phyloP scores from a whole-genome alignment of 73 alveolate species.

The Blepharisma japonicum region DNA sequence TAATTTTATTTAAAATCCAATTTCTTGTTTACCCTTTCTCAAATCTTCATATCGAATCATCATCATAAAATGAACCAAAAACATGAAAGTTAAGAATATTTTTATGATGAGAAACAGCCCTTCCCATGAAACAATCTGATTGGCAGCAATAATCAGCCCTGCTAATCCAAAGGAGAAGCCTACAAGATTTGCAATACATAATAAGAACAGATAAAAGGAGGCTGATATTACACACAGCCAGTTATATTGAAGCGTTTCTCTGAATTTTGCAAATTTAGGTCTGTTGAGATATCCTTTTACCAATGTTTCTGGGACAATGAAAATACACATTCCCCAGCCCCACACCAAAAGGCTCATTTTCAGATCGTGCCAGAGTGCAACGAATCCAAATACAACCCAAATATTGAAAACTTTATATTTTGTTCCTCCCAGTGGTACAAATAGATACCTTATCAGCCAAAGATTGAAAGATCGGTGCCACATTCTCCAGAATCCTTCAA shows the following conservation, averaged over 20 bases:
- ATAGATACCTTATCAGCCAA: constrained; percentile 82
- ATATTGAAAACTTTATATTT: constrained; percentile 60
- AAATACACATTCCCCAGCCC: constrained; percentile 81
- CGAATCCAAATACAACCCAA: constrained; percentile 81
- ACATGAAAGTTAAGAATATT: constrained; percentile 6
- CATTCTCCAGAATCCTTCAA: constrained; percentile 86
- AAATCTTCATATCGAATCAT: constrained; percentile 28
- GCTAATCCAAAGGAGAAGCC: constrained; percentile 74
- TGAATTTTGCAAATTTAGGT: constrained; percentile 44
- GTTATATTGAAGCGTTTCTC: constrained; percentile 52
- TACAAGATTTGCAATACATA: constrained; percentile 68
- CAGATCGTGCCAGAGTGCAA: constrained; percentile 90
- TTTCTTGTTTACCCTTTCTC: no score
- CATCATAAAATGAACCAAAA: constrained; percentile 13
- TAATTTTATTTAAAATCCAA: no score
- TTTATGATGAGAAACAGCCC: constrained; percentile 25
- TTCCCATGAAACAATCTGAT: constrained; percentile 29
- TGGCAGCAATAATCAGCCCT: constrained; percentile 39
- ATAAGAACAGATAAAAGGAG: constrained; percentile 48
- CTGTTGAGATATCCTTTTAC: constrained; percentile 56
- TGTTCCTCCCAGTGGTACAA: constrained; percentile 85
- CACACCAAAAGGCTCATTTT: constrained; percentile 65
- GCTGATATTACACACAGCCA: constrained; percentile 50
- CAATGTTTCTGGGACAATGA: constrained; percentile 72
- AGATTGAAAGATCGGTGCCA: constrained; percentile 90